A percentile compares a stretch with the other conserved stretches of the same genome.
These are phyloP conservation scores for Exserohilum rostratum DNA, from an alignment of 2,329 filamentous ascomycete species.

Conservation along the genomic window DNA sequence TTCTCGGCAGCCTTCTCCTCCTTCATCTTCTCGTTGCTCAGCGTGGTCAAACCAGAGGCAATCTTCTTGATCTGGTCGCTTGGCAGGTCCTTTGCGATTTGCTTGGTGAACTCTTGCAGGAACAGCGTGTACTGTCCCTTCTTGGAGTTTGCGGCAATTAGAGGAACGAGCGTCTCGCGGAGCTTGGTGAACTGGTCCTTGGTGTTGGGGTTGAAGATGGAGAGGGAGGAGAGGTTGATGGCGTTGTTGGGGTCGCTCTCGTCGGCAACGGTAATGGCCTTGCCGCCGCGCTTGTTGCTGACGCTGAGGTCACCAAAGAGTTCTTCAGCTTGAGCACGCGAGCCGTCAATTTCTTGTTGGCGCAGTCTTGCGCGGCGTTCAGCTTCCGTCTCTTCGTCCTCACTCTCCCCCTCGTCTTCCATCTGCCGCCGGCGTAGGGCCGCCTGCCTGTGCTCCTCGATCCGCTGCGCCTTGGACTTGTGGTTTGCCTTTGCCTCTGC, in stretches of 20 bases:
- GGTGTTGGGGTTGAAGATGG: constrained; percentile 86
- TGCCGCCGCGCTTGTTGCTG: constrained; percentile 70
- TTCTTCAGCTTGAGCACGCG: constrained; percentile 88
- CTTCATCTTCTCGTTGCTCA: constrained; percentile 97
- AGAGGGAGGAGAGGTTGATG: constrained; percentile 78
- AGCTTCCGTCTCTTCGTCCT: constrained; percentile 76
- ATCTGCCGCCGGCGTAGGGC: constrained; percentile 64
- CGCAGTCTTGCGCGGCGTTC: constrained; percentile 75
- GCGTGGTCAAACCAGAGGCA: constrained; percentile 81
- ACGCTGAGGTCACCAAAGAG: constrained; percentile 80
- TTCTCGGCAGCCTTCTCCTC: constrained; percentile 96
- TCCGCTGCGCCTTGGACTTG: constrained; percentile 85
- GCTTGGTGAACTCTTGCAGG: constrained; percentile 88
- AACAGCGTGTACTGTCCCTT: constrained; percentile 91
- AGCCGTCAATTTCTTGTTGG: constrained; percentile 82
- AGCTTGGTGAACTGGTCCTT: constrained; percentile 85
- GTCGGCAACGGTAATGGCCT: constrained; percentile 72
- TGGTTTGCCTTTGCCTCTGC: constrained; percentile 87
- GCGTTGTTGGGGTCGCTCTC: constrained; percentile 75
- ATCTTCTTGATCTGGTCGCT: constrained; percentile 98
- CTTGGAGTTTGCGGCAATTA: constrained; percentile 76
- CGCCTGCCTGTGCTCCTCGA: constrained; percentile 74
- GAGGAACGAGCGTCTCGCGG: constrained; percentile 77
- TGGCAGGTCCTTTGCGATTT: constrained; percentile 82
- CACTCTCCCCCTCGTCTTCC: constrained; percentile 62